phyloP scores from a whole-genome alignment of 208 protist species.

The Zelonia costaricensis region DNA sequence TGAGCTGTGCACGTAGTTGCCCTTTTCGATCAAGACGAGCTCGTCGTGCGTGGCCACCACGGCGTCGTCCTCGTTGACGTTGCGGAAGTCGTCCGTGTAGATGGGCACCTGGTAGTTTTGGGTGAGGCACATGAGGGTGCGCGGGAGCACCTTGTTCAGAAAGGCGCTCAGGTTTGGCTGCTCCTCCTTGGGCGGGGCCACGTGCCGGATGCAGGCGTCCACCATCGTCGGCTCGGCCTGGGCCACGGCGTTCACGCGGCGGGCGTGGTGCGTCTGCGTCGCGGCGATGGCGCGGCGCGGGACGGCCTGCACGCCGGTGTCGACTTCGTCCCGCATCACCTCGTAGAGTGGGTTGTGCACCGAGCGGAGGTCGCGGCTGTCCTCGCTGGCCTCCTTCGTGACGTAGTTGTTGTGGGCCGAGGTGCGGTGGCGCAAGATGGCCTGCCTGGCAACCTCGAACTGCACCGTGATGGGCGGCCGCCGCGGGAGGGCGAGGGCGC shows the following conservation, averaged over 20 bases:
- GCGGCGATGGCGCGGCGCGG: conserved; percentile 12
- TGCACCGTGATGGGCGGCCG: conserved; percentile 66
- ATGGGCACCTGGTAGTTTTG: conserved; percentile 87
- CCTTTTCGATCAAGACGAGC: conserved; percentile 80
- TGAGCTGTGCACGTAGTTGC: conserved; percentile 80
- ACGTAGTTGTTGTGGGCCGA: conserved; percentile 53
- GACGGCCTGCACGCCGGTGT: conserved; percentile 83
- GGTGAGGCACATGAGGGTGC: conserved; percentile 78
- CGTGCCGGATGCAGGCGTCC: conserved; percentile 77
- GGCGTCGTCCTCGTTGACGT: conserved; percentile 88
- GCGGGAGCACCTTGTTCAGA: conserved; percentile 76
- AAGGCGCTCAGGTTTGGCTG: conserved; percentile 65
- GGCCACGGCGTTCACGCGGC: conserved; percentile 73
- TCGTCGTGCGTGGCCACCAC: conserved; percentile 84
- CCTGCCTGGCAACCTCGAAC: conserved; percentile 66
- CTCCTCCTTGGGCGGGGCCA: conserved; percentile 54
- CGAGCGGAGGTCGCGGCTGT: conserved; percentile 81
- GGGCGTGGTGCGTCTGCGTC: conserved; percentile 80
- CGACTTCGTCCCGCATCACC: conserved; percentile 65
- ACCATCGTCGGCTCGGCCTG: conserved; percentile 84
- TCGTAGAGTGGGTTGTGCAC: conserved; percentile 67
- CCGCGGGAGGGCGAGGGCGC: conserved; percentile 31
- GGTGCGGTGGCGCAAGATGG: conserved; percentile 60
- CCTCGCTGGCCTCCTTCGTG: conserved; percentile 87
- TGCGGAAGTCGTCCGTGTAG: conserved; percentile 84